These are phyloP conservation scores for Amanita pseudoporphyria DNA, from an alignment of 768 basidiomycete genomes.

Conservation along the genomic window DNA sequence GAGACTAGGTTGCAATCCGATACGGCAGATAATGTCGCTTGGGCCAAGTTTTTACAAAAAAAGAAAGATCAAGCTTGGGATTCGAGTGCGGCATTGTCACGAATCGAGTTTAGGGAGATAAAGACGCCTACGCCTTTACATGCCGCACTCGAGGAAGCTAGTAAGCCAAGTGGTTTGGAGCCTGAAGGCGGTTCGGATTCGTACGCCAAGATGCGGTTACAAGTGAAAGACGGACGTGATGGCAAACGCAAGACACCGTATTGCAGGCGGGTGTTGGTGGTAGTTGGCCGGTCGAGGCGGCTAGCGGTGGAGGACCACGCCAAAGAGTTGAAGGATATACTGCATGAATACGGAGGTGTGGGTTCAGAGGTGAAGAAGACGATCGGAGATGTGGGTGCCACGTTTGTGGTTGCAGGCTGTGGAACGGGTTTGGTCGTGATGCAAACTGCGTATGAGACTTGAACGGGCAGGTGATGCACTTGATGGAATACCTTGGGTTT, in stretches of 20 bases:
- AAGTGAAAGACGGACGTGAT: not conserved
- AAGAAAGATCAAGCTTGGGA: conserved; percentile 2
- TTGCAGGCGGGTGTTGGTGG: conserved; percentile 37
- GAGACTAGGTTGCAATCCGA: conserved; percentile 67
- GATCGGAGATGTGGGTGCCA: conserved; percentile 76
- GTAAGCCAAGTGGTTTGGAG: not conserved
- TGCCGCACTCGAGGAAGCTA: conserved; percentile 40
- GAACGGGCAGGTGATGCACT: not conserved
- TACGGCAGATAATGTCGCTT: conserved; percentile 73
- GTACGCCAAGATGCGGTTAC: conserved; percentile 5
- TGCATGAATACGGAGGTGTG: conserved; percentile 45
- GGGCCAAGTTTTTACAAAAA: conserved; percentile 31
- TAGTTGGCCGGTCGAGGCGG: conserved; percentile 69
- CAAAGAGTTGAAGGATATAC: conserved; percentile 56
- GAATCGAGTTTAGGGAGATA: conserved; percentile 54
- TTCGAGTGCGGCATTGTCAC: conserved; percentile 29
- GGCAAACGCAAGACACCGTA: not conserved
- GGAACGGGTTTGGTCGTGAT: conserved; percentile 58
- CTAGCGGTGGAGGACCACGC: conserved; percentile 64
- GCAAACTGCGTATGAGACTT: conserved; percentile 35
- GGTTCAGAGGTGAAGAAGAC: conserved; percentile 68
- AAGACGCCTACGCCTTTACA: conserved; percentile 52
- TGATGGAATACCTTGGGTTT: not conserved
- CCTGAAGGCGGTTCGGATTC: not conserved
- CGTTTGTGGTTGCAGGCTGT: conserved; percentile 55